Evolutionary conservation across 2,329 filamentous ascomycete genomes (phyloP).

Genomic region (Tolypocladium endophyticum): DNA sequence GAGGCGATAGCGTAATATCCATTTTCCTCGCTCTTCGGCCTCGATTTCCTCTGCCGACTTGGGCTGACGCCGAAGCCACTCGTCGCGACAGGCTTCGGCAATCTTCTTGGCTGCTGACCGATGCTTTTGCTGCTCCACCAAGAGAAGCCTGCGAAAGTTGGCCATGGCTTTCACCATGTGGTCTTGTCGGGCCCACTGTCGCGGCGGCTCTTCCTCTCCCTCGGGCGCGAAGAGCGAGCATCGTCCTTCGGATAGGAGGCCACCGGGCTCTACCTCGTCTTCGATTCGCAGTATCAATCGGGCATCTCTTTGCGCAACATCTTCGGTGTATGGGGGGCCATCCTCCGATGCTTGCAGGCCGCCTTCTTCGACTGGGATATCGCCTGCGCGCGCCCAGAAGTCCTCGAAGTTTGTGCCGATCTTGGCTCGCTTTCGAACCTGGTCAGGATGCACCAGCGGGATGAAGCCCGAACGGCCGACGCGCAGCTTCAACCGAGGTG

Average conservation of each 20-base stretch:
- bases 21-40: constrained; percentile 60
- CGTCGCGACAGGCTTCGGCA: constrained; percentile 67
- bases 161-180: constrained; percentile 71
- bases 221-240: constrained; percentile 69
- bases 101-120: constrained; percentile 65
- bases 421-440: constrained; percentile 42
- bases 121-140: constrained; percentile 70
- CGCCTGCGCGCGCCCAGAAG: constrained; percentile 40
- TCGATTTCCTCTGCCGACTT: constrained; percentile 74
- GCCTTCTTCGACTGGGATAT: constrained; percentile 46
- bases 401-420: constrained; percentile 46
- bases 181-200: constrained; percentile 79
- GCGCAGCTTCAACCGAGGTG: constrained; percentile 39
- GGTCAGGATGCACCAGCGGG: constrained; percentile 49
- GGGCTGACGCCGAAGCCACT: constrained; percentile 63
- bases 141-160: constrained; percentile 71
- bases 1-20: constrained; percentile 58
- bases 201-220: constrained; percentile 58
- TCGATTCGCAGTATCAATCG: constrained; percentile 58
- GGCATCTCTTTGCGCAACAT: constrained; percentile 59
- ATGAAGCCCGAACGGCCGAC: constrained; percentile 28
- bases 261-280: constrained; percentile 62
- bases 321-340: constrained; percentile 45
- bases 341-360: constrained; percentile 46
- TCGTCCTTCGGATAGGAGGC: constrained; percentile 57